These are phyloP conservation scores for Trichoderma hamatum DNA, from an alignment of 2,329 filamentous ascomycete species.

Conservation along the genomic window DNA sequence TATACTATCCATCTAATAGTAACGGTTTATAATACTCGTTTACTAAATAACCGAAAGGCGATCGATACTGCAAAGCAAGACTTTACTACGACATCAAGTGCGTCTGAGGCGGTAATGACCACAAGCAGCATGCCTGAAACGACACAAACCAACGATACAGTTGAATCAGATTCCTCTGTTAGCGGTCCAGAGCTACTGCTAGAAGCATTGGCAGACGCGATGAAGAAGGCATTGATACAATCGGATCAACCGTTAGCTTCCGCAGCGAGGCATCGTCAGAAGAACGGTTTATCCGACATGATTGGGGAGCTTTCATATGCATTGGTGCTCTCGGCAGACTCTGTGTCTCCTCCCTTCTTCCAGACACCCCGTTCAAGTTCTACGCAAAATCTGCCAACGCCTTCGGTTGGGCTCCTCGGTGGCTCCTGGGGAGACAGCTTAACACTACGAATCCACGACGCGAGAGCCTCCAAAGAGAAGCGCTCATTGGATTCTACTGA, in stretches of 20 bases:
- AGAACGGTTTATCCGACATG: conserved; percentile 18
- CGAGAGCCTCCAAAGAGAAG: neutral
- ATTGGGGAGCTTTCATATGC: neutral
- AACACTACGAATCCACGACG: neutral
- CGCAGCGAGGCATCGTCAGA: neutral
- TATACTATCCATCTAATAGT: neutral
- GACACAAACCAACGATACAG: neutral
- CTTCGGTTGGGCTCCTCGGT: conserved; percentile 10
- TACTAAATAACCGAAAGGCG: neutral
- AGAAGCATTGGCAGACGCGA: conserved; percentile 28
- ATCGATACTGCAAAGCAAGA: neutral
- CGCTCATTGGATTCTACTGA: neutral
- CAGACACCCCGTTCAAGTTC: neutral
- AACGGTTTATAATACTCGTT: neutral
- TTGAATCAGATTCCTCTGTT: neutral
- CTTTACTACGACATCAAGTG: neutral
- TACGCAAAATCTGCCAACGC: neutral
- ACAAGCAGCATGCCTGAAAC: neutral
- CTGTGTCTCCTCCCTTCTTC: neutral
- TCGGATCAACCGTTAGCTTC: neutral
- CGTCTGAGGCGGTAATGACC: neutral
- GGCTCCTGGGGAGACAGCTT: conserved; percentile 5
- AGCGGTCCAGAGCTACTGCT: conserved; percentile 15
- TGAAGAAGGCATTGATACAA: conserved; percentile 24
- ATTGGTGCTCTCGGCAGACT: neutral